These are phyloP conservation scores for Martensiomyces pterosporus DNA, from an alignment of 192 early-diverging fungal species.

Conservation along the genomic window DNA sequence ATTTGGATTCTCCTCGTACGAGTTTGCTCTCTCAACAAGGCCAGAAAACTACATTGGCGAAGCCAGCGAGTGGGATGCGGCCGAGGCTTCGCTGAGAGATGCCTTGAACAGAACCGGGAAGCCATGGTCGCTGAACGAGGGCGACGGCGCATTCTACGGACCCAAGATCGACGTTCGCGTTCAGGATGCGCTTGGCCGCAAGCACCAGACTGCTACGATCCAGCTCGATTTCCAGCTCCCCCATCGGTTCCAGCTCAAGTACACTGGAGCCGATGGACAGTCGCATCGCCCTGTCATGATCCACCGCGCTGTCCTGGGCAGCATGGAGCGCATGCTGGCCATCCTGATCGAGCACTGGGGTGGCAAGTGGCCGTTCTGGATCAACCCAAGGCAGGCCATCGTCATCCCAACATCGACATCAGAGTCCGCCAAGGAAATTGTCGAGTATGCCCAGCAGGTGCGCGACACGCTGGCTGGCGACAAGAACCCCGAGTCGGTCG, in stretches of 20 bases:
- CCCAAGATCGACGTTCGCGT: constrained; percentile 94
- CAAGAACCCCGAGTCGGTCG: constrained; percentile 38
- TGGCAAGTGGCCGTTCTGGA: constrained; percentile 94
- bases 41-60: constrained; percentile 74
- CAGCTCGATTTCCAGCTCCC: constrained; percentile 97
- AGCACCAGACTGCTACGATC: constrained; percentile 91
- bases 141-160: constrained; percentile 95
- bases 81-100: constrained; percentile 66
- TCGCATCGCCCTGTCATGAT: constrained; percentile 82
- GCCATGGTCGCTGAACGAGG: constrained; percentile 68
- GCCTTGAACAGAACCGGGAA: constrained; percentile 62
- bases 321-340: constrained; percentile 93
- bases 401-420: constrained; percentile 61
- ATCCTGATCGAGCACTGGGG: constrained; percentile 89
- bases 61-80: constrained; percentile 70
- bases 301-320: constrained; percentile 89
- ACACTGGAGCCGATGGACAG: constrained; percentile 61
- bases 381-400: constrained; percentile 84
- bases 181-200: constrained; percentile 70
- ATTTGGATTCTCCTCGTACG: constrained; percentile 75
- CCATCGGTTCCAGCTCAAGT: constrained; percentile 73
- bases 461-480: constrained; percentile 32
- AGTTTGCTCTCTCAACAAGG: constrained; percentile 76
- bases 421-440: constrained; percentile 50
- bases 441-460: constrained; percentile 66